These are phyloP conservation scores for Begonia masoniana DNA, from an alignment of 306 rosid species.

Conservation along the genomic window DNA sequence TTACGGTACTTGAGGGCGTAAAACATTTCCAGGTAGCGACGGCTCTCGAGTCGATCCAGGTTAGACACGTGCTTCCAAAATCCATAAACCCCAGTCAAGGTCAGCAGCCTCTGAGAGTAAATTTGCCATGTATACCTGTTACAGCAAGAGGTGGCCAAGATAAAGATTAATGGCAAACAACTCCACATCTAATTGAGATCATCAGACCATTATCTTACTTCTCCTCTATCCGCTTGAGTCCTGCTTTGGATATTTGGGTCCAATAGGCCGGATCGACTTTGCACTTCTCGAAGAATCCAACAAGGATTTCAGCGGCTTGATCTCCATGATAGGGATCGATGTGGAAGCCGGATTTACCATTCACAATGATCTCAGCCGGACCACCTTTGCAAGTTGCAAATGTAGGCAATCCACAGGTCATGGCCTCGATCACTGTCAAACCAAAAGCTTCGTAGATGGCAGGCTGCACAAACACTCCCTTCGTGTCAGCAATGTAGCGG, in stretches of 20 bases:
- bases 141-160: too few relatives aligned
- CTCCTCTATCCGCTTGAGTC: constrained; percentile 71
- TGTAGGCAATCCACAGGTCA: constrained; percentile 95
- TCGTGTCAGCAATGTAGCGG: constrained; percentile 69
- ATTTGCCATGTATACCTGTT: constrained; percentile 90
- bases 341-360: constrained; percentile 85
- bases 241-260: constrained; percentile 69
- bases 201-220: constrained; percentile 37
- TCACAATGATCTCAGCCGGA: constrained; percentile 91
- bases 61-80: constrained; percentile 99
- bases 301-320: constrained; percentile 69
- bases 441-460: constrained; percentile 98
- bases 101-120: constrained; percentile 87
- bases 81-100: constrained; percentile 92
- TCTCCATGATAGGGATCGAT: constrained; percentile 96
- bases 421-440: constrained; percentile 90
- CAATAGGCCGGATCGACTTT: constrained; percentile 65
- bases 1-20: constrained; percentile 94
- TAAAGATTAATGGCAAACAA: too few relatives aligned
- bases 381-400: constrained; percentile 97
- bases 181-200: too few relatives aligned
- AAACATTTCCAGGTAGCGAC: constrained; percentile 96
- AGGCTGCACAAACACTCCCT: constrained; percentile 97
- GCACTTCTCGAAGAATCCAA: constrained; percentile 75
- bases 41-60: constrained; percentile 90